phyloP scores from a whole-genome alignment of 768 basidiomycete species.

The Auricularia sp. region DNA sequence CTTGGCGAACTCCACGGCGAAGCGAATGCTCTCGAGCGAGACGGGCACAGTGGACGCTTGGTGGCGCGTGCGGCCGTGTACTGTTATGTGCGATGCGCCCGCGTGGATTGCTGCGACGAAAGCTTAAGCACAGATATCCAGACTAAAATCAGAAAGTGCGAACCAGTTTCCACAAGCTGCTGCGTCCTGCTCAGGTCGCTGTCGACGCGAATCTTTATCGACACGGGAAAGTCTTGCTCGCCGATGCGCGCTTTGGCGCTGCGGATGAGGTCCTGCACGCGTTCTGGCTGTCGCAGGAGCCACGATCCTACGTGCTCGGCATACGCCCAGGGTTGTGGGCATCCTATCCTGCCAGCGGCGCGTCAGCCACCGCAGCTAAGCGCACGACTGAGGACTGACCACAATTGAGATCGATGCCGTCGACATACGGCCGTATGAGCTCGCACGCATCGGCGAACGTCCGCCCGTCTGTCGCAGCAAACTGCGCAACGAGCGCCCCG shows the following conservation, averaged over 20 bases:
- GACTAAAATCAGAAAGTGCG: background rate
- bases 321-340: constrained; percentile 35
- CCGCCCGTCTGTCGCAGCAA: constrained; percentile 30
- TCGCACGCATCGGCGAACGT: constrained; percentile 33
- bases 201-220: constrained; percentile 37
- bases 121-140: background rate
- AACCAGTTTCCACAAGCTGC: constrained; percentile 26
- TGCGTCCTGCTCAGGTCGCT: constrained; percentile 29
- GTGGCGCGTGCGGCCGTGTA: constrained; percentile 36
- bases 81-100: constrained; percentile 28
- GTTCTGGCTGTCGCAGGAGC: constrained; percentile 28
- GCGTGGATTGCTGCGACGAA: constrained; percentile 21
- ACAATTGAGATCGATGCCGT: constrained; percentile 38
- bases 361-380: background rate
- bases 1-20: constrained; percentile 29
- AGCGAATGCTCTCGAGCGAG: constrained; percentile 26
- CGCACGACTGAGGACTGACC: constrained; percentile 11
- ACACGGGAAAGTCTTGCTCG: constrained; percentile 27
- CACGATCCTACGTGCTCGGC: constrained; percentile 34
- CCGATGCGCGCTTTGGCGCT: constrained; percentile 29
- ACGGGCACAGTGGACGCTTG: constrained; percentile 33
- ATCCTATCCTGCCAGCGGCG: constrained; percentile 16
- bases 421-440: constrained; percentile 30
- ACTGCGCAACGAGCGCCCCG: constrained; percentile 32
- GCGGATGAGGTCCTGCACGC: constrained; percentile 28